A percentile compares a stretch with the other conserved stretches of the same genome.
Evolutionary conservation across 805 yeast genomes (phyloP).

Genomic region (Ogataea methylovora): DNA sequence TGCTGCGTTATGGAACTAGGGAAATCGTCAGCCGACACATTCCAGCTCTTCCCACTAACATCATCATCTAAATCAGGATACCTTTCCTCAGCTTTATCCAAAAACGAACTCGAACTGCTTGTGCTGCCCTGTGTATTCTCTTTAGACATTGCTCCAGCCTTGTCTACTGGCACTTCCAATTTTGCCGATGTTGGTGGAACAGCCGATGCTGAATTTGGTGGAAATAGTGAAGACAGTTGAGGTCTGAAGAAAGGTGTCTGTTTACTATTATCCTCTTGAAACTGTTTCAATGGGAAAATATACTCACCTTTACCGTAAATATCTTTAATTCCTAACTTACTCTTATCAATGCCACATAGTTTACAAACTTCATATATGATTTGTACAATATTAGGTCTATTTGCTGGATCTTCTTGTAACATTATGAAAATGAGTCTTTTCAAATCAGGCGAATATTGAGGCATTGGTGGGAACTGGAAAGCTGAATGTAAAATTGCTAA

Average conservation of each 20-base stretch:
- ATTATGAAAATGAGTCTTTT: slow-evolving; percentile 70
- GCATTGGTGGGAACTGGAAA: slow-evolving; percentile 66
- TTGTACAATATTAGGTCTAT: slow-evolving; percentile 84
- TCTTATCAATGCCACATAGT: slow-evolving; percentile 29
- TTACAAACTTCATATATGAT: slow-evolving; percentile 57
- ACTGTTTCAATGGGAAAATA: slow-evolving; percentile 17
- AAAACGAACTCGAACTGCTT: slow-evolving; percentile 2
- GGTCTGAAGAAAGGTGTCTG: slow-evolving; percentile 1
- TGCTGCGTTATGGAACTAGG: slow-evolving; percentile 9
- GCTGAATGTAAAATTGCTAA: slow-evolving; percentile 81
- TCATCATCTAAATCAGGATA: slow-evolving; percentile 25
- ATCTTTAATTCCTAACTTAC: slow-evolving; percentile 21
- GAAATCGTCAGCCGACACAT: neutral
- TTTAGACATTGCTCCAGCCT: slow-evolving; percentile 2
- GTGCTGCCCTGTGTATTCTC: slow-evolving; percentile 1
- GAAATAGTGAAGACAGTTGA: neutral
- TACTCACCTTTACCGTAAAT: slow-evolving; percentile 30
- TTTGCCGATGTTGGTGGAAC: neutral
- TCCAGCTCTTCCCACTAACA: slow-evolving; percentile 28
- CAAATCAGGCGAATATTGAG: slow-evolving; percentile 63
- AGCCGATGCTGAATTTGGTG: neutral
- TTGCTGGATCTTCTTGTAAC: slow-evolving; percentile 74
- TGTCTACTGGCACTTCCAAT: neutral
- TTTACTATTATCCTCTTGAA: slow-evolving; percentile 9
- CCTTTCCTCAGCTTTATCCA: slow-evolving; percentile 41